Evolutionary conservation across 345 rosid genomes (phyloP).

Genomic region (Ricinus communis): DNA sequence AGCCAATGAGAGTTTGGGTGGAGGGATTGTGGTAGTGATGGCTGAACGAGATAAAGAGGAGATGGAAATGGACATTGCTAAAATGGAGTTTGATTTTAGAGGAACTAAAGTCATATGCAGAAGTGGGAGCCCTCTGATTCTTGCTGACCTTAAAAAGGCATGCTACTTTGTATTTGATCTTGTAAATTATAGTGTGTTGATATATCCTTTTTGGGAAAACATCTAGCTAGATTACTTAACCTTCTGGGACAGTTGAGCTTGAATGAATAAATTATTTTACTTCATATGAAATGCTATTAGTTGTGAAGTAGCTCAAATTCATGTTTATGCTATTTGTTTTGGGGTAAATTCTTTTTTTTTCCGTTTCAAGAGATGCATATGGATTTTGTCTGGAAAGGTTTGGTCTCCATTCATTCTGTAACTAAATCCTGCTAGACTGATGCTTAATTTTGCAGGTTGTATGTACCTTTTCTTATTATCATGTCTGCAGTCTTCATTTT

Average conservation of each 20-base stretch:
- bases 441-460: not conserved
- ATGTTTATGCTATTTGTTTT: not conserved
- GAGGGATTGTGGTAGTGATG: slow-evolving; percentile 74
- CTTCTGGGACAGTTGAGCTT: not conserved
- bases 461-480: not conserved
- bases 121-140: slow-evolving; percentile 71
- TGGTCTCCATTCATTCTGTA: not conserved
- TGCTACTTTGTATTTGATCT: not conserved
- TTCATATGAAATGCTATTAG: not conserved
- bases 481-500: not conserved
- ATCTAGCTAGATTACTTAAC: not conserved
- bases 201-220: not conserved
- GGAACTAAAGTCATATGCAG: slow-evolving; percentile 73
- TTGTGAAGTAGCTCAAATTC: not conserved
- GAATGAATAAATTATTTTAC: not conserved
- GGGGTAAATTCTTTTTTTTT: not conserved
- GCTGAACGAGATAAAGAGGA: slow-evolving; percentile 79
- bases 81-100: slow-evolving; percentile 75
- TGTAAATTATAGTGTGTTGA: slow-evolving; percentile 10
- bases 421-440: not conserved
- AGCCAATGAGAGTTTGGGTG: slow-evolving; percentile 77
- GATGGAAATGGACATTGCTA: slow-evolving; percentile 78
- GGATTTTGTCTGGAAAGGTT: not conserved
- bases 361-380: not conserved
- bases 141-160: slow-evolving; percentile 72